Percentiles rank a stretch among this genome's conserved stretches.
Conservation (phyloP, 2,329 filamentous ascomycete species). For the Trichoderma afroharzianum region DNA sequence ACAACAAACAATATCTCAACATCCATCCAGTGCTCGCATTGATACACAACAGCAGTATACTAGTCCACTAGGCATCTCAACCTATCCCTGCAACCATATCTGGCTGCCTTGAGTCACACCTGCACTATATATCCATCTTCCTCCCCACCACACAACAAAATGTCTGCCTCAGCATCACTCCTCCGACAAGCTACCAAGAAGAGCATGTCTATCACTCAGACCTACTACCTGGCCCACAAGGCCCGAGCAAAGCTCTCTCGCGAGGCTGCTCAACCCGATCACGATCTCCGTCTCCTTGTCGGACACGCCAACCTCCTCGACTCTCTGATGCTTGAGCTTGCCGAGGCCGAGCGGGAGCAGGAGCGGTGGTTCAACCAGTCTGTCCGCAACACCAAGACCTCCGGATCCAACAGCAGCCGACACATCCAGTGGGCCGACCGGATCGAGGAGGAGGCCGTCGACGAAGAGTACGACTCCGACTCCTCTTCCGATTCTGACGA, state of each 20-base stretch:
- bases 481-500: slow-evolving; percentile 49
- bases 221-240: slow-evolving; percentile 97
- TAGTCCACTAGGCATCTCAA: slow-evolving; percentile 16
- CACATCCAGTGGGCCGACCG: slow-evolving; percentile 87
- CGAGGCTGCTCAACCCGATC: slow-evolving; percentile 85
- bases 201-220: slow-evolving; percentile 97
- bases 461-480: slow-evolving; percentile 61
- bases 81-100: slow-evolving; percentile 26
- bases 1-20: not conserved
- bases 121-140: slow-evolving; percentile 1
- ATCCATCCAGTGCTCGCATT: not conserved
- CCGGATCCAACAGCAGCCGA: slow-evolving; percentile 57
- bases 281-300: slow-evolving; percentile 91
- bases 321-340: slow-evolving; percentile 85
- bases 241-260: slow-evolving; percentile 92
- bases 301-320: slow-evolving; percentile 98
- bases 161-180: slow-evolving; percentile 33
- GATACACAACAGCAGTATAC: not conserved
- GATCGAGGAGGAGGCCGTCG: slow-evolving; percentile 61
- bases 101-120: slow-evolving; percentile 28
- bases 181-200: slow-evolving; percentile 52
- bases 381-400: slow-evolving; percentile 67
- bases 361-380: slow-evolving; percentile 98
- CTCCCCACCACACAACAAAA: slow-evolving; percentile 22
- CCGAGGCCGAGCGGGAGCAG: slow-evolving; percentile 91